Evolutionary conservation across 1,139 yeast species (phyloP).

Genomic region (Taphrina deformans): DNA sequence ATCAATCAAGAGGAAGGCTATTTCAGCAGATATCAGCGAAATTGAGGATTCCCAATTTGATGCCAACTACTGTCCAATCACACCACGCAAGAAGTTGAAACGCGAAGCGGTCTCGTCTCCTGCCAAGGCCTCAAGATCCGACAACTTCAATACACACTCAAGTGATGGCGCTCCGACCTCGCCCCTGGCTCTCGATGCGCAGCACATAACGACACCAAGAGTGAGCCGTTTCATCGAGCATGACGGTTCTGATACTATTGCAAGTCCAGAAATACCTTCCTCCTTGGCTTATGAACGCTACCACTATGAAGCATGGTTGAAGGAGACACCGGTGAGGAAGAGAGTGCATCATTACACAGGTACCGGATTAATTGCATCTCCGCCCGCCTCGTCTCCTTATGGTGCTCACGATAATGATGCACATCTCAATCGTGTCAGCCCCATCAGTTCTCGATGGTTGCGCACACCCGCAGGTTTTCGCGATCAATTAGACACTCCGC

Average conservation of each 20-base stretch:
- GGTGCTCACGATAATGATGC: background rate
- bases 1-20: background rate
- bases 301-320: background rate
- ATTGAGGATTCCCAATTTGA: background rate
- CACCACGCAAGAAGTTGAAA: background rate
- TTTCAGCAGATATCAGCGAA: background rate
- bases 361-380: background rate
- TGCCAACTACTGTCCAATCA: background rate
- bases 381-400: background rate
- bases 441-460: background rate
- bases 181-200: background rate
- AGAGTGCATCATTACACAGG: background rate
- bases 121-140: background rate
- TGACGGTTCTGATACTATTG: background rate
- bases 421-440: background rate
- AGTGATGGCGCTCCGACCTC: background rate
- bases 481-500: background rate
- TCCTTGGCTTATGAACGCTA: constrained; percentile 3
- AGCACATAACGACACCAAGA: constrained; percentile 1
- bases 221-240: background rate
- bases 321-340: background rate
- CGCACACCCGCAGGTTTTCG: background rate
- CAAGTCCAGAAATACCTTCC: constrained; percentile 3
- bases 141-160: background rate
- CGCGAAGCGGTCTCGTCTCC: background rate